phyloP scores from a whole-genome alignment of 2,329 filamentous ascomycete genomes.

The Lasiodiplodia hormozganensis region DNA sequence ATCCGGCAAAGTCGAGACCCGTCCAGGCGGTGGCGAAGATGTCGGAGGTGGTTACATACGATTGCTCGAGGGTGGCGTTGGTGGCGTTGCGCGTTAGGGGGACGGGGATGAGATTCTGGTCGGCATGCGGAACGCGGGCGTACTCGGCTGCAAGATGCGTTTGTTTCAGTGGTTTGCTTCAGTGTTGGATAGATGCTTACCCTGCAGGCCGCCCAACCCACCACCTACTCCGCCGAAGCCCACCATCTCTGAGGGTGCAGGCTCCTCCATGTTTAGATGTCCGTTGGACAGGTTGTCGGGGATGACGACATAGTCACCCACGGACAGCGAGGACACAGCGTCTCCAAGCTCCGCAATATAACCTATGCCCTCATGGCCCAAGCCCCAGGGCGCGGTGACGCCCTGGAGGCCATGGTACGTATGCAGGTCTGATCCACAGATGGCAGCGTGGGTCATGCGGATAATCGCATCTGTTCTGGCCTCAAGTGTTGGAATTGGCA shows the following conservation, averaged over 20 bases:
- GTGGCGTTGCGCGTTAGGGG: not conserved
- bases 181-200: not conserved
- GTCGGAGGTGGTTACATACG: slow-evolving; percentile 42
- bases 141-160: slow-evolving; percentile 25
- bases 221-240: too few species aligned
- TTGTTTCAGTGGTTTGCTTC: too few species aligned
- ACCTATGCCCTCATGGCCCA: slow-evolving; percentile 32
- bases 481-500: not conserved
- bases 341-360: slow-evolving; percentile 31
- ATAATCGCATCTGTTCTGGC: slow-evolving; percentile 47
- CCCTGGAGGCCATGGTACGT: slow-evolving; percentile 37
- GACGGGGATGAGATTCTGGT: slow-evolving; percentile 19
- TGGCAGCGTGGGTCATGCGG: slow-evolving; percentile 43
- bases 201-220: not conserved
- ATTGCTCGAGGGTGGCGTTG: slow-evolving; percentile 7
- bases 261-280: slow-evolving; percentile 14
- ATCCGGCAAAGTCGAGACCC: slow-evolving; percentile 47
- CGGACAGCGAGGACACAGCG: slow-evolving; percentile 19
- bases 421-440: slow-evolving; percentile 49
- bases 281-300: slow-evolving; percentile 29
- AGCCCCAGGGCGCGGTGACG: not conserved
- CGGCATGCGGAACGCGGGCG: slow-evolving; percentile 29
- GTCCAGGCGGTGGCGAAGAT: slow-evolving; percentile 52
- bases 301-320: slow-evolving; percentile 32
- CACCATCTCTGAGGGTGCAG: not conserved